These are phyloP conservation scores for Starmerella sirachaensis DNA, from an alignment of 805 yeast genomes.

Conservation along the genomic window DNA sequence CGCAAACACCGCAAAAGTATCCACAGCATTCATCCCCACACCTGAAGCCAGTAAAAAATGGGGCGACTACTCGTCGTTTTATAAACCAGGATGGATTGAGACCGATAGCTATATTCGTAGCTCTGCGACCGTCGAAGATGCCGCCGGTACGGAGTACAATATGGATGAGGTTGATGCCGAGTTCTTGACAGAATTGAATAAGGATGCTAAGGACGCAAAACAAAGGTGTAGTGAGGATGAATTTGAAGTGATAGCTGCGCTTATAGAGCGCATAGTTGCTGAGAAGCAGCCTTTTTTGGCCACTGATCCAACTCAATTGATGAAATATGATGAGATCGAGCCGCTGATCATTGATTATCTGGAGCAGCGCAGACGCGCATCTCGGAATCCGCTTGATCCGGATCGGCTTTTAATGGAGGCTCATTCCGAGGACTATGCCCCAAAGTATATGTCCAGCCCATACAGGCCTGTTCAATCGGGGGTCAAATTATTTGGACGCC, in stretches of 20 bases:
- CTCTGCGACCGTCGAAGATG: constrained; percentile 93
- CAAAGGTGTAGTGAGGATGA: constrained; percentile 60
- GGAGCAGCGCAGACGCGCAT: constrained; percentile 28
- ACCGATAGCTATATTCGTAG: constrained; percentile 77
- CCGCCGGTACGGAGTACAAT: constrained; percentile 71
- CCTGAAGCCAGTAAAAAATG: constrained; percentile 85
- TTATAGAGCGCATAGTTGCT: constrained; percentile 59
- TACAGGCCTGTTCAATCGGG: constrained; percentile 21
- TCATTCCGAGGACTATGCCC: constrained; percentile 20
- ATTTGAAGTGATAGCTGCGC: constrained; percentile 65
- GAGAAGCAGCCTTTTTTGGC: constrained; percentile 80
- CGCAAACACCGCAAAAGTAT: constrained; percentile 31
- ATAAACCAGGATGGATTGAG: constrained; percentile 50
- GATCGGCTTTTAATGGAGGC: constrained; percentile 25
- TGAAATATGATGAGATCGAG: constrained; percentile 58
- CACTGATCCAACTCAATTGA: constrained; percentile 70
- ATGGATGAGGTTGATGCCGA: constrained; percentile 82
- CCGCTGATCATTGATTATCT: constrained; percentile 31
- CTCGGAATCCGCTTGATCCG: constrained; percentile 41
- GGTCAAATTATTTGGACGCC: constrained; percentile 42
- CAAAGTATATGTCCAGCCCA: constrained; percentile 16
- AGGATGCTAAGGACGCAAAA: constrained; percentile 16
- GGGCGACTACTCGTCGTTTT: constrained; percentile 63
- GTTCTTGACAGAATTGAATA: constrained; percentile 39
- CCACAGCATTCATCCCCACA: constrained; percentile 71